These are phyloP conservation scores for Cicer bijugum DNA, from an alignment of 306 rosid genomes.

Conservation along the genomic window DNA sequence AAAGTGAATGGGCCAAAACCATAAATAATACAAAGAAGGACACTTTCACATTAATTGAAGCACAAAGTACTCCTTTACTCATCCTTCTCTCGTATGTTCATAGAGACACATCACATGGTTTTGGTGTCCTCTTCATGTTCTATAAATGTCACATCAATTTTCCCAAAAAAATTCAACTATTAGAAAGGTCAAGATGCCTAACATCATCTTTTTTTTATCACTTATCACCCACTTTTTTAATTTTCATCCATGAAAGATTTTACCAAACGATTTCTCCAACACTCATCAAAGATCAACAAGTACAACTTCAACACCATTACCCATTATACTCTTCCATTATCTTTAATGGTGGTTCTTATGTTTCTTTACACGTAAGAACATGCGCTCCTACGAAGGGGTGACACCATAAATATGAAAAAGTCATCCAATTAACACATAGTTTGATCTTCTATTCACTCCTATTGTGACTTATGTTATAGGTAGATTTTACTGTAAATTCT, in stretches of 20 bases:
- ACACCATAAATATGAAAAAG: no score
- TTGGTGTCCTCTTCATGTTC: constrained; percentile 51
- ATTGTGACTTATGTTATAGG: no score
- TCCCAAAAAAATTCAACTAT: background rate
- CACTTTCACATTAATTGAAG: constrained; percentile 47
- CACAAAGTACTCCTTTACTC: constrained; percentile 35
- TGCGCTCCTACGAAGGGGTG: no score
- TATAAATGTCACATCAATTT: constrained; percentile 43
- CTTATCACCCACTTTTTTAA: constrained; percentile 23
- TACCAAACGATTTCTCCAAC: constrained; percentile 14
- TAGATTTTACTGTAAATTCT: no score
- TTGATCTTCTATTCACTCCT: no score
- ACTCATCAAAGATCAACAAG: constrained; percentile 8
- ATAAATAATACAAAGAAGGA: constrained; percentile 33
- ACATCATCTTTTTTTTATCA: constrained; percentile 11
- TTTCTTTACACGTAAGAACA: background rate
- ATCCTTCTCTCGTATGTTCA: constrained; percentile 38
- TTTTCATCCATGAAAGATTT: background rate
- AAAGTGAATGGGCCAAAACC: constrained; percentile 36
- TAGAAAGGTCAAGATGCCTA: constrained; percentile 21
- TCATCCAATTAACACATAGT: no score
- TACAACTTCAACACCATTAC: background rate
- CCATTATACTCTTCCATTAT: background rate
- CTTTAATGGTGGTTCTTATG: background rate
- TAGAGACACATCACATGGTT: constrained; percentile 56